Base-by-base conservation (phyloP, 805 yeast species). In the Metschnikowia gelsemii region DNA sequence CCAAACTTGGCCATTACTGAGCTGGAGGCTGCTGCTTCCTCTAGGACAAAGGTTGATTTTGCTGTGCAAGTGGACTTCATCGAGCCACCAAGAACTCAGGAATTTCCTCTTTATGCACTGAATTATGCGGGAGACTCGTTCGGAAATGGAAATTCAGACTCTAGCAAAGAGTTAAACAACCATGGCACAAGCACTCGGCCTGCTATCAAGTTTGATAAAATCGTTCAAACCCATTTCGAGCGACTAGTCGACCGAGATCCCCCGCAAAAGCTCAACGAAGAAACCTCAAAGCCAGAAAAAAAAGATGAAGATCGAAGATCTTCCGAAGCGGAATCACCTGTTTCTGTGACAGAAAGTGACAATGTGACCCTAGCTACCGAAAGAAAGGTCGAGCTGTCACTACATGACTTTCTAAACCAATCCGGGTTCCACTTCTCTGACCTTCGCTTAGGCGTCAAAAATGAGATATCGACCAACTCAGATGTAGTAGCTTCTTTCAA, bases 31-130 rank as follows among this genome's bases (percentile, higher is more conserved):
- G 19, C 38, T n/a, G n/a, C n/a, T n/a, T n/a, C n/a, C n/a, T n/a
- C n/a, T 12, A 17, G 36, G 5, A 11, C 46, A 13, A 50, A 40
- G 14, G 56, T 56, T 7, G 57, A 56, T 43, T 52, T 62, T 25
- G 64, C 59, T 12, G 56, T 62, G 13, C 67, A 63, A 40, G 64
- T 59, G 1, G 65, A 61, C 21, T 45, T 38, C 40, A 24, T 33
- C 49, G 30, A 18, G 8, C 42, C 4, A 11, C 38, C 34, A 14
- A 13, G 12, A 4, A 26, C 2, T 3, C 7, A 8, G 14, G 16
- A 26, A 2, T 9, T 9, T 9, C n/a, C n/a, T n/a, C n/a, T n/a
- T n/a, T n/a, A n/a, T n/a, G n/a, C n/a, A n/a, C n/a, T n/a, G n/a
- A n/a, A n/a, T n/a, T n/a, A n/a, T n/a, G n/a, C n/a, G n/a, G n/a